Conservation (phyloP, 2,329 filamentous ascomycete species). For the Botrytis pseudocinerea region DNA sequence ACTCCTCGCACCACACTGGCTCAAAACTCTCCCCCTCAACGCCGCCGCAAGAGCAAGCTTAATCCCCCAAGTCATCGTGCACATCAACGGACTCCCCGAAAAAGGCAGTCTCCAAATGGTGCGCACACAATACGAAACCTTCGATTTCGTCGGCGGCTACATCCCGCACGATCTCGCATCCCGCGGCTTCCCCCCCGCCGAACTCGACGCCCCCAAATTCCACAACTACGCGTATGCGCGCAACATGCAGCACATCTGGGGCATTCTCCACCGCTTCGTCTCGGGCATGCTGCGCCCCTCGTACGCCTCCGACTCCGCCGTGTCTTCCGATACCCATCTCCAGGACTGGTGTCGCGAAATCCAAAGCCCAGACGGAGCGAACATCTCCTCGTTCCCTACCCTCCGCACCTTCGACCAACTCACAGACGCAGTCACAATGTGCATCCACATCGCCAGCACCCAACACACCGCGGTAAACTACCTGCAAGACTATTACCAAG, state of each 20-base stretch:
- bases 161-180: conserved; percentile 5
- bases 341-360: conserved; percentile 8
- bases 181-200: neutral
- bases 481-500: conserved; percentile 52
- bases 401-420: neutral
- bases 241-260: conserved; percentile 20
- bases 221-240: conserved; percentile 20
- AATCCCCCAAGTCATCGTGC: conserved; percentile 48
- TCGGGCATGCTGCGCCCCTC: neutral
- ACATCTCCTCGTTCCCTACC: neutral
- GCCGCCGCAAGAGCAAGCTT: conserved; percentile 48
- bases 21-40: conserved; percentile 52
- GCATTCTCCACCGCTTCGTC: neutral
- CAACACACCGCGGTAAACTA: conserved; percentile 55
- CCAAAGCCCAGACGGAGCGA: neutral
- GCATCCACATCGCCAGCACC: conserved; percentile 53
- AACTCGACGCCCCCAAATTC: neutral
- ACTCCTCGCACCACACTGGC: conserved; percentile 51
- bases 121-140: conserved; percentile 7
- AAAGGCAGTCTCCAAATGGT: neutral
- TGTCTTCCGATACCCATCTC: neutral
- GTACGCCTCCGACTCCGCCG: neutral
- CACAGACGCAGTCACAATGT: conserved; percentile 51
- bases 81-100: conserved; percentile 35
- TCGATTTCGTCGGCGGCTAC: conserved; percentile 11